Base-by-base conservation (phyloP, 2,329 filamentous ascomycete genomes). In the Chaetomiaceae sp. region DNA sequence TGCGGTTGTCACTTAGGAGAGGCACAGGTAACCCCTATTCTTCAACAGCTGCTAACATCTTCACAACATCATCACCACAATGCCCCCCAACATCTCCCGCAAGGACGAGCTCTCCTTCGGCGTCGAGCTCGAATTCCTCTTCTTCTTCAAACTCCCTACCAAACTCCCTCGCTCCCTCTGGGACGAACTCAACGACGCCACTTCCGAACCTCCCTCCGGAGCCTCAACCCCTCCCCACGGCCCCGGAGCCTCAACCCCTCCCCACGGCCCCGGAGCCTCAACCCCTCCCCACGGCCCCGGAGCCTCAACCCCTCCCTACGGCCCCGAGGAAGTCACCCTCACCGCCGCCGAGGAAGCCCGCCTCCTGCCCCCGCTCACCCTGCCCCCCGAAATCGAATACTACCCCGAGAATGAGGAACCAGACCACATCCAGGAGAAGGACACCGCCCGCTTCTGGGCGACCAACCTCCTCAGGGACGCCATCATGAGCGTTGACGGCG, bases 81-180 rank as follows among this genome's bases (percentile, higher is more conserved):
- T 19, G 9, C 29, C 6, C 29, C 40, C 33, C 20, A 19, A 20
- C 15, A 22, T 12, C 7, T 7, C n/a, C 25, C 17, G n/a, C 20
- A 6, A 17, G 1, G 19, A 14, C 19, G 34, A 46, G 22, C 48
- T 56, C 14, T 54, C 56, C 4, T 56, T 59, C 23, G 56, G 56
- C 23, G 22, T 59, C 20, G 56, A 59, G 45, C 47, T 59, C 29
- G 56, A 59, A 19, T 51, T 59, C 40, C 39, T 54, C 38, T 49
- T 56, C 19, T 52, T 39, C 20, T 53, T 39, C 53, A 33, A 42
- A 34, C 5, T 5, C 33, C 25, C 36, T n/a, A n/a, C n/a, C 40
- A 1, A n/a, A 31, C 8, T 9, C 27, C 5, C 27, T 12, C 27
- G 27, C 27, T 11, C 9, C 8, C 27, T 31, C 27, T 11, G 14